A percentile compares a stretch with the other conserved stretches of the same genome.
phyloP scores from a whole-genome alignment of 2,329 filamentous ascomycete genomes.

The Diaporthe vaccinii region DNA sequence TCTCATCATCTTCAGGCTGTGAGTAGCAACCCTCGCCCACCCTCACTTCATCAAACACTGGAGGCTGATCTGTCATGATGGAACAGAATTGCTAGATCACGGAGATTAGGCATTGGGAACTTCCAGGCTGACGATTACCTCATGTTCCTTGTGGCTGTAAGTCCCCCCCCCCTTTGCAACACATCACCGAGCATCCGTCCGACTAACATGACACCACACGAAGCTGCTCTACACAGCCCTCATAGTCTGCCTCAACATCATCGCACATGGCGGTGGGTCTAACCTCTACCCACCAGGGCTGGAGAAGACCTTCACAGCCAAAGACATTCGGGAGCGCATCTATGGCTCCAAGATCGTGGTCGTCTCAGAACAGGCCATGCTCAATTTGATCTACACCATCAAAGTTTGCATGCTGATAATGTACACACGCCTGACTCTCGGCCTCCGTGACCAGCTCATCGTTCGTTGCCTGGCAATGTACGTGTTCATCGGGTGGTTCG shows the following conservation, averaged over 20 bases:
- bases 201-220: neutral
- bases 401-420: slow-evolving; percentile 46
- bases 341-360: slow-evolving; percentile 59
- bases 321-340: slow-evolving; percentile 56
- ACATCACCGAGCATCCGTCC: neutral
- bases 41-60: neutral
- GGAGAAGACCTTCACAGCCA: slow-evolving; percentile 51
- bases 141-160: slow-evolving; percentile 12
- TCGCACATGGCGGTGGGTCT: slow-evolving; percentile 55
- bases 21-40: neutral
- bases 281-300: slow-evolving; percentile 57
- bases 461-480: slow-evolving; percentile 57
- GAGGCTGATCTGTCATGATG: neutral
- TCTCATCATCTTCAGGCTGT: slow-evolving; percentile 24
- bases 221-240: slow-evolving; percentile 53
- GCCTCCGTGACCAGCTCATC: slow-evolving; percentile 49
- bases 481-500: slow-evolving; percentile 56
- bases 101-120: slow-evolving; percentile 4
- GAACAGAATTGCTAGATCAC: slow-evolving; percentile 13
- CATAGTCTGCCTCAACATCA: slow-evolving; percentile 57
- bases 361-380: slow-evolving; percentile 58
- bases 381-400: slow-evolving; percentile 48
- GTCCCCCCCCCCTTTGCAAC: neutral
- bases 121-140: slow-evolving; percentile 29
- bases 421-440: slow-evolving; percentile 55